Percentiles rank a stretch among this genome's conserved stretches.
Conservation (phyloP, 768 basidiomycete genomes). For the Mycena belliarum region DNA sequence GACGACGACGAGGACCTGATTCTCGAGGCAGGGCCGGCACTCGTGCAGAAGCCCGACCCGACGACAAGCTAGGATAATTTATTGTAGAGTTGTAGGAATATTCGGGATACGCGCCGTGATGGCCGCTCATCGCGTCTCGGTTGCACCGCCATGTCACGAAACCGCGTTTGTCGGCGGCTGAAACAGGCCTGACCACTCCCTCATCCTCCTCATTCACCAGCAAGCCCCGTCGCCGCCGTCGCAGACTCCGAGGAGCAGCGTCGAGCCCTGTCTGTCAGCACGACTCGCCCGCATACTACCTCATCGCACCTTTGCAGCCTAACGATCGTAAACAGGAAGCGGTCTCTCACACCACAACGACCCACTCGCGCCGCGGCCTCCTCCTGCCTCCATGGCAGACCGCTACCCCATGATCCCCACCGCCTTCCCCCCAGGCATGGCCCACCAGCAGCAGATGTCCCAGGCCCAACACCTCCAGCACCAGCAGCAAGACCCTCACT, state of each 20-base stretch:
- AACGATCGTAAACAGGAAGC: slow-evolving; percentile 18
- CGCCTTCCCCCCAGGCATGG: slow-evolving; percentile 46
- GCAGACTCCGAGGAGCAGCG: too few relatives aligned
- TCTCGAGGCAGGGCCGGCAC: slow-evolving; percentile 70
- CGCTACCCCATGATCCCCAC: slow-evolving; percentile 58
- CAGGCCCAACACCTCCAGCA: slow-evolving; percentile 43
- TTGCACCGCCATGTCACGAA: too few relatives aligned
- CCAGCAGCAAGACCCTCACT: slow-evolving; percentile 35
- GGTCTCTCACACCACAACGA: slow-evolving; percentile 28
- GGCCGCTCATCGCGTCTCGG: neutral
- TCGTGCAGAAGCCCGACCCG: slow-evolving; percentile 24
- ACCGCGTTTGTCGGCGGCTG: slow-evolving; percentile 1
- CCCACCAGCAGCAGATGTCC: slow-evolving; percentile 41
- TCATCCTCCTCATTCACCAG: too few relatives aligned
- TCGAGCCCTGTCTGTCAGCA: too few relatives aligned
- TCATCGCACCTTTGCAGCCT: slow-evolving; percentile 23
- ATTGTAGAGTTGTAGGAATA: slow-evolving; percentile 3
- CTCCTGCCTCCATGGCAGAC: slow-evolving; percentile 60
- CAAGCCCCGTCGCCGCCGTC: too few relatives aligned
- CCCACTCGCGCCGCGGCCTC: slow-evolving; percentile 21
- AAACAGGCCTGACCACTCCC: slow-evolving; percentile 26
- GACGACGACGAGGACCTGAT: slow-evolving; percentile 72
- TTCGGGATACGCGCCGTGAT: neutral
- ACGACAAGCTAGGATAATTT: neutral
- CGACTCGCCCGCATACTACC: slow-evolving; percentile 27